phyloP scores from a whole-genome alignment of 1,284 basidiomycete genomes.

The Trichosporon sp. region DNA sequence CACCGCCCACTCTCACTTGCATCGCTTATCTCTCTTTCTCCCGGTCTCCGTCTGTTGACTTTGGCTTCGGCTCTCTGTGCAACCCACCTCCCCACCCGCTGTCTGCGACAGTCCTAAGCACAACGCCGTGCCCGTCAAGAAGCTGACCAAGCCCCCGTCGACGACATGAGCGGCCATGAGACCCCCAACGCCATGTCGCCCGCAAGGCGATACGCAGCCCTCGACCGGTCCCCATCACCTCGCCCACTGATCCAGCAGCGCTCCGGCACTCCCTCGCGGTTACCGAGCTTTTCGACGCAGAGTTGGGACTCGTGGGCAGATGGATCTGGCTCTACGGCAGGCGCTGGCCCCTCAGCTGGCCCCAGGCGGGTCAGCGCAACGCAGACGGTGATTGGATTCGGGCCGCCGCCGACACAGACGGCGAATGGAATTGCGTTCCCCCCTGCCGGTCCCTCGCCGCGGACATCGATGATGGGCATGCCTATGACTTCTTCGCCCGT shows the following conservation, averaged over 20 bases:
- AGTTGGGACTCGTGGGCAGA: background rate
- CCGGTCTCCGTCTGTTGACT: too few species aligned
- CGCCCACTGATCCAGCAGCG: background rate
- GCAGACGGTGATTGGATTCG: background rate
- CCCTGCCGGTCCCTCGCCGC: background rate
- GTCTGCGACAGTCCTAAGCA: background rate
- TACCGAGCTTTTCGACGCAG: background rate
- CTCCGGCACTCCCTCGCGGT: slow-evolving; percentile 1
- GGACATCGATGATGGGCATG: background rate
- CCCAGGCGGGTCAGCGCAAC: background rate
- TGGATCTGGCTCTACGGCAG: background rate
- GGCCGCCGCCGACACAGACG: background rate
- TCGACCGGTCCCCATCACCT: background rate
- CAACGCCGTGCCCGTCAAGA: background rate
- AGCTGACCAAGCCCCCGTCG: background rate
- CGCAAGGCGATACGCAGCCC: background rate
- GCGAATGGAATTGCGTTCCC: background rate
- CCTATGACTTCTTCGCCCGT: background rate
- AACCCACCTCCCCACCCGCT: background rate
- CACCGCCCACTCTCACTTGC: background rate
- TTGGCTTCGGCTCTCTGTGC: background rate
- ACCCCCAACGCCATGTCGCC: background rate
- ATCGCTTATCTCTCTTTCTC: background rate
- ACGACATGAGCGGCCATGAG: background rate
- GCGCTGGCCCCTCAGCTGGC: background rate